Evolutionary conservation across 139 green algal genomes (phyloP).

Genomic region (Chlamydomonas schloesseri): DNA sequence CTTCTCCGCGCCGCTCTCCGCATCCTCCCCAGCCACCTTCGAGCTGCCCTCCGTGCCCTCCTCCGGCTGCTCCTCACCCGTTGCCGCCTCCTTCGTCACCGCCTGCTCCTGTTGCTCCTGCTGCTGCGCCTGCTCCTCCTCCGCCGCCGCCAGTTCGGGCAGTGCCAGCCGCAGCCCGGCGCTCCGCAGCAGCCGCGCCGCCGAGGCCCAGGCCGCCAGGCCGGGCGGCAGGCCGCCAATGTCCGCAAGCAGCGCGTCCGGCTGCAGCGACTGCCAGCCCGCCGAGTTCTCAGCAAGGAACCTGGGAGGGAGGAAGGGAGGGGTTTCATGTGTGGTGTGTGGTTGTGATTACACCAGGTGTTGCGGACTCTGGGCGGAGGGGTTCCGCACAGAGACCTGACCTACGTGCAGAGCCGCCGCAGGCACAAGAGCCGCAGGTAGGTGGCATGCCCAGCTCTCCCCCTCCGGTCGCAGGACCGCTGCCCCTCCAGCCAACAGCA

Average conservation of each 20-base stretch:
- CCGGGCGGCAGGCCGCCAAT: conserved; percentile 9
- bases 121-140: not conserved
- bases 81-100: not conserved
- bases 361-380: too few species aligned
- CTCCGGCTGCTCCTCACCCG: not conserved
- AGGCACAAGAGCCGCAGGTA: too few species aligned
- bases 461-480: too few species aligned
- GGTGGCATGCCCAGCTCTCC: too few species aligned
- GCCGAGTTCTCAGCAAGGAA: conserved; percentile 27
- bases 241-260: not conserved
- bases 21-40: not conserved
- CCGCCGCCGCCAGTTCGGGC: not conserved
- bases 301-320: not conserved
- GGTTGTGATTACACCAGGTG: too few species aligned
- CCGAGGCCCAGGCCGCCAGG: conserved; percentile 13
- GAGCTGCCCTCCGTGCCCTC: not conserved
- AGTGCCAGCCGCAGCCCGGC: not conserved
- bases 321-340: too few species aligned
- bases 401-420: too few species aligned
- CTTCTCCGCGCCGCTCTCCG: too few species aligned
- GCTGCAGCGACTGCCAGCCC: conserved; percentile 1
- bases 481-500: too few species aligned
- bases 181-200: not conserved
- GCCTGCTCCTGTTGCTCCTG: not conserved
- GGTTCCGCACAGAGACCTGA: too few species aligned